Evolutionary conservation across 495 filamentous ascomycete species (phyloP), one percentile per base, ranked within the genome.

Genomic region (Melanomma pulvis-pyrius): DNA sequence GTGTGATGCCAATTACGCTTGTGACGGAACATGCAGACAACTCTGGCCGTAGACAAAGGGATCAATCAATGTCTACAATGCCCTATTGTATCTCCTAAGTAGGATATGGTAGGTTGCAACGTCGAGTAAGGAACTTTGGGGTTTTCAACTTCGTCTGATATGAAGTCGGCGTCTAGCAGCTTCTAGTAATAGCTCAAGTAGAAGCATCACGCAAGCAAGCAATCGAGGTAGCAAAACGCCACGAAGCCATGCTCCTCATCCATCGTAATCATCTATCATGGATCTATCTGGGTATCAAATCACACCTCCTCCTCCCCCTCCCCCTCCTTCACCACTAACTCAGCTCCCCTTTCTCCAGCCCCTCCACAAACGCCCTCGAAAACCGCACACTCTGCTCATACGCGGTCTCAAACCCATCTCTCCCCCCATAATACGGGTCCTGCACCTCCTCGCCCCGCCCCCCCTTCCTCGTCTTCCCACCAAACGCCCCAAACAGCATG

Each of bases 371-470:
- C 57, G 88, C 89, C 72, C 83, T 84, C 28, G 91, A 90, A 74
- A 97, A 97, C 59, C 89, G 81, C 36, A 82, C 78, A 53, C 88
- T 86, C 79, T 97, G 94, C 75, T 93, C 86, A 75, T 90, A 96
- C 29, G 92, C 91, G 71, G 84, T 85, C 65, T 91, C 88, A 72
- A 98, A 98, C 5, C 92, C 92, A 62, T 92, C 83, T 3, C 80
- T 81, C 6, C 84, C 92, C 9, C 91, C 92, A 78, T 98, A 97
- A 73, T 98, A 98, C 9, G 94, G 94, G 73, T 98, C 94, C 65
- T 84, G 79, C n/a, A 97, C 87, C 44, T 87, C 83, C 73, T 94
- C 87, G 34, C 88, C 88, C 52, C 79, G 78, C 64, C 81, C 82
- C 1, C 83, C 84, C 12, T 83, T 70, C 88, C 30, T 87, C 82